Evolutionary conservation across 805 yeast species (phyloP), one percentile per base, ranked within the genome.

Genomic region (Ogataea ramenticola): DNA sequence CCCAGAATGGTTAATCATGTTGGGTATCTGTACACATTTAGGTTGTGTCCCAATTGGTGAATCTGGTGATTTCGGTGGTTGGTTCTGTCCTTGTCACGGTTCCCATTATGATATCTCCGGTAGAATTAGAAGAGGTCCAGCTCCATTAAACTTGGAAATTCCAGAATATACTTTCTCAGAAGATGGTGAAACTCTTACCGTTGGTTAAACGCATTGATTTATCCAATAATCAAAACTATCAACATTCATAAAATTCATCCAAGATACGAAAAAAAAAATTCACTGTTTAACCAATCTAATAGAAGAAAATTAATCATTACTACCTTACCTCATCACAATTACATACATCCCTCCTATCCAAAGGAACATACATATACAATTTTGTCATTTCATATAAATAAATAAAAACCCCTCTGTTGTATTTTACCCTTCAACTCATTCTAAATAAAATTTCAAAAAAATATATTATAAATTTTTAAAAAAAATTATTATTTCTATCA

Each of bases 61-160:
- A 75, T 83, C 97, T 55, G 99, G 99, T 74, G 99, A 93, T 71
- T 93, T 79, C 60, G 98, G 97, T 68, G 99, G 99, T 68, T 93
- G 99, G 99, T 93, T 93, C 91, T 93, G 99, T 73, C 99, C 99
- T 55, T 93, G 99, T 77, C 99, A 95, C 79, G 99, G 99, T 80
- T 91, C 98, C 65, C 99, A 95, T 72, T 93, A 93, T 73, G 99
- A 93, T 74, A 95, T 95, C 74, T 90, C 97, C 52, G 99, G 99
- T 70, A 91, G 99, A 83, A 91, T 93, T 67, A 88, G 99, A 82
- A 91, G 81, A 76, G 99, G 99, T 59, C 99, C 99, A 59, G 99
- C 99, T 66, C 99, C 99, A 64, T 80, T 88, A 70, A 93, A 93
- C 79, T 80, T 93, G 75, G 99, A 93, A 77, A 77, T 93, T 60